Evolutionary conservation across 805 yeast genomes (phyloP).

Genomic region (Candida morakotiae): DNA sequence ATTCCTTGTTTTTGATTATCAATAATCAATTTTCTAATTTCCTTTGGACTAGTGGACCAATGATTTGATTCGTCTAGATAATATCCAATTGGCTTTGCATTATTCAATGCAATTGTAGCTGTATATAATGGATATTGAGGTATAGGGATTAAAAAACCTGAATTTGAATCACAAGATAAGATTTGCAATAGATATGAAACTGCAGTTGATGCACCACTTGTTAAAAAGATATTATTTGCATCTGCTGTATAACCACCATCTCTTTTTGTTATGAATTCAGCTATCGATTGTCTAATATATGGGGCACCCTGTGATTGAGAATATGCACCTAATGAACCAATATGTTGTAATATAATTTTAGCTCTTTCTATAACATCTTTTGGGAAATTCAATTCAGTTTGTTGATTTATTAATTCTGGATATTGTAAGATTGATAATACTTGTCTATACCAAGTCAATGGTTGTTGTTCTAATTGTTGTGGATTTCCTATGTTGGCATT

Average conservation of each 20-base stretch:
- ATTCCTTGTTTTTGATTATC: slow-evolving; percentile 50
- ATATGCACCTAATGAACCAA: slow-evolving; percentile 92
- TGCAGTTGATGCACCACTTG: slow-evolving; percentile 94
- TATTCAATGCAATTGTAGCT: slow-evolving; percentile 84
- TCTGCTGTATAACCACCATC: slow-evolving; percentile 70
- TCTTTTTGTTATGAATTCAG: slow-evolving; percentile 71
- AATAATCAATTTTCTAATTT: slow-evolving; percentile 52
- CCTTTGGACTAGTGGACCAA: slow-evolving; percentile 79
- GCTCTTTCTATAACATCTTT: slow-evolving; percentile 77
- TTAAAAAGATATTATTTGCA: slow-evolving; percentile 74
- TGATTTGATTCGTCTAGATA: slow-evolving; percentile 72
- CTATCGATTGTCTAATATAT: slow-evolving; percentile 70
- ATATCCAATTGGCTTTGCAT: slow-evolving; percentile 82
- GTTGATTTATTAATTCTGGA: slow-evolving; percentile 55
- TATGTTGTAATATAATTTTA: slow-evolving; percentile 47
- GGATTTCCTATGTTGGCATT: slow-evolving; percentile 97
- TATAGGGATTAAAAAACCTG: slow-evolving; percentile 88
- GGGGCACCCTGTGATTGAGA: slow-evolving; percentile 89
- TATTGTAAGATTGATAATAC: slow-evolving; percentile 82
- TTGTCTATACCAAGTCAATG: slow-evolving; percentile 92
- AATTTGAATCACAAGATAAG: slow-evolving; percentile 58
- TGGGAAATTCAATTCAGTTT: slow-evolving; percentile 42
- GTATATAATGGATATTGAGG: slow-evolving; percentile 98
- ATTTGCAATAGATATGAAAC: slow-evolving; percentile 76
- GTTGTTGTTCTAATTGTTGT: slow-evolving; percentile 91